Evolutionary conservation across 257 asterid species (phyloP).

Genomic region (Przewalskia tangutica): DNA sequence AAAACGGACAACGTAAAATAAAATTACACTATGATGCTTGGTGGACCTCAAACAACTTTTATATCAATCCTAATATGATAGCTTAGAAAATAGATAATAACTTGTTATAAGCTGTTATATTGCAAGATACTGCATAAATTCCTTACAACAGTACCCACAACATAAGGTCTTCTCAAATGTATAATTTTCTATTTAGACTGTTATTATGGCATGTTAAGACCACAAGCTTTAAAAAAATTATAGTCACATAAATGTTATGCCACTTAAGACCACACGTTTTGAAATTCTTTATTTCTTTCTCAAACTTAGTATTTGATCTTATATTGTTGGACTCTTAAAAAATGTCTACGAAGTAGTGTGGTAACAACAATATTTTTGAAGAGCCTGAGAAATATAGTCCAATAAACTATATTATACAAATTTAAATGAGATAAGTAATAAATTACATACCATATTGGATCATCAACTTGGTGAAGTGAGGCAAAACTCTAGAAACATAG

Average conservation of each 20-base stretch:
- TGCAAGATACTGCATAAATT: no score
- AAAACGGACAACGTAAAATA: no score
- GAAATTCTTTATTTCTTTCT: not conserved
- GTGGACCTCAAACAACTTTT: not conserved
- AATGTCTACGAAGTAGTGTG: not conserved
- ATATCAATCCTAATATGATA: not conserved
- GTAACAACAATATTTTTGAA: not conserved
- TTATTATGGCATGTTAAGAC: not conserved
- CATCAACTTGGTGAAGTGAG: not conserved
- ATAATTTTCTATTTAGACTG: no score
- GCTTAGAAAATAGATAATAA: not conserved
- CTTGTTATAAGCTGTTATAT: no score
- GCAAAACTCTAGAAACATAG: not conserved
- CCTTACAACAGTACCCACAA: no score
- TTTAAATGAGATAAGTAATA: not conserved
- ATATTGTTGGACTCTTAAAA: not conserved
- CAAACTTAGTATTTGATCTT: not conserved
- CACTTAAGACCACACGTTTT: not conserved
- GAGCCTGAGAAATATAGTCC: accelerated
- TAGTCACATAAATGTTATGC: not conserved
- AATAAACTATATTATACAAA: not conserved
- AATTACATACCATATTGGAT: not conserved
- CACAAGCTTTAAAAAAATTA: not conserved
- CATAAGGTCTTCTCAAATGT: no score
- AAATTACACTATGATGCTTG: no score